Evolutionary conservation across 1,139 yeast genomes (phyloP), one percentile per base, ranked within the genome.

Genomic region (Saccharomycopsis hybrid): DNA sequence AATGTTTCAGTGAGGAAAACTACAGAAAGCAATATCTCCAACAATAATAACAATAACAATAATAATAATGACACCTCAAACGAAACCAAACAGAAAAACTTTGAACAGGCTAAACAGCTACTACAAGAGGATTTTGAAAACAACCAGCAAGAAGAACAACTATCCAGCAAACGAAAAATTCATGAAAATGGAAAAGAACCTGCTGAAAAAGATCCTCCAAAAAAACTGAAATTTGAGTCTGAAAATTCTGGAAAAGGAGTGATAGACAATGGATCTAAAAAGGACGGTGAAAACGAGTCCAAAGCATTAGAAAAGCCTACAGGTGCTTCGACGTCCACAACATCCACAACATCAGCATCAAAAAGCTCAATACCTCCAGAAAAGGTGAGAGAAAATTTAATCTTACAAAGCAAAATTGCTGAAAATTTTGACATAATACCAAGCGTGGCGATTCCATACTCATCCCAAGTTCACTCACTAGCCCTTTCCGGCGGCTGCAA

Each of bases 401-500:
- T 68, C 2, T 61, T 65, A 37, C 72, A 29, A 18, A 30, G 18
- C 35, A 28, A 33, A 29, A 29, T 9, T 28, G 78, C 85, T 0
- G 68, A 71, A 1, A 67, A 70, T 2, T 79, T 78, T 55, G 85
- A 80, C 50, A 77, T 84, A 1, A 66, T 72, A 36, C 92, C 94
- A 1, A 72, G 80, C 2, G 87, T 82, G 27, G 89, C 90, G 4
- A 79, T 85, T 5, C 90, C 90, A 1, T 81, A 82, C 56, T 70
- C 85, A 2, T 65, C 82, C 0, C 80, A 80, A 47, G 80, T 95
- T 42, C 89, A 89, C 65, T 75, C 94, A 5, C 62, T 92, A 48
- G 85, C 94, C 5, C 72, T 89, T 50, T 78, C 96, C 1, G 80
- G 78, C 61, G 96, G 95, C 5, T 83, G 92, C 44, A 83, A 83